A percentile compares a stretch with the other conserved stretches of the same genome.
phyloP scores from a whole-genome alignment of 495 filamentous ascomycete genomes.

The Cryomyces antarcticus region DNA sequence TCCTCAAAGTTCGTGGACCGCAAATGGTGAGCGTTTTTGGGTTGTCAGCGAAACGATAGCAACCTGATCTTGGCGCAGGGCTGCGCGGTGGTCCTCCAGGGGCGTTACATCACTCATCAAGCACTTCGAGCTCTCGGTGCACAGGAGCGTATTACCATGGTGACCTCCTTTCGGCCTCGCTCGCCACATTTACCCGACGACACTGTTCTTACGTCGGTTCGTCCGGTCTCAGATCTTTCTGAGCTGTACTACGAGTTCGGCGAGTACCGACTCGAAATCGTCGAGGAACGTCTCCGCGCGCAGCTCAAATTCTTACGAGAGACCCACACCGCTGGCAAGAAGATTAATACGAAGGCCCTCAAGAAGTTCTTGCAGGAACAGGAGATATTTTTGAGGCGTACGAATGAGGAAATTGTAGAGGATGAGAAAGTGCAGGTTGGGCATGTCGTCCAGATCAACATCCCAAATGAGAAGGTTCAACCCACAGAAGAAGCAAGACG shows the following conservation, averaged over 20 bases:
- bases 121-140: slow-evolving; percentile 42
- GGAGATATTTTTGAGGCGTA: slow-evolving; percentile 5
- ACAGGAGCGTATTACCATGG: slow-evolving; percentile 47
- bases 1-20: slow-evolving; percentile 49
- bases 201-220: slow-evolving; percentile 44
- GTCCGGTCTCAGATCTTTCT: slow-evolving; percentile 40
- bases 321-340: slow-evolving; percentile 13
- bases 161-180: slow-evolving; percentile 49
- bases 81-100: slow-evolving; percentile 47
- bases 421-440: slow-evolving; percentile 32
- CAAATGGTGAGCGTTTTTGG: slow-evolving; percentile 27
- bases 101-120: slow-evolving; percentile 51
- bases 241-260: slow-evolving; percentile 52
- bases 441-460: slow-evolving; percentile 21
- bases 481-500: neutral
- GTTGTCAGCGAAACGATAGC: neutral
- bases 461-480: slow-evolving; percentile 3
- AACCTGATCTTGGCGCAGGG: slow-evolving; percentile 24
- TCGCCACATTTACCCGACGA: slow-evolving; percentile 39
- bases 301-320: slow-evolving; percentile 13
- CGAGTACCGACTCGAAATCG: slow-evolving; percentile 51
- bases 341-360: slow-evolving; percentile 19
- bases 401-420: slow-evolving; percentile 32
- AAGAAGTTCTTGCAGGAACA: slow-evolving; percentile 28
- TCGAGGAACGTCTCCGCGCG: slow-evolving; percentile 30